Base-by-base conservation (phyloP, 768 basidiomycete genomes). In the Russula compacta region DNA sequence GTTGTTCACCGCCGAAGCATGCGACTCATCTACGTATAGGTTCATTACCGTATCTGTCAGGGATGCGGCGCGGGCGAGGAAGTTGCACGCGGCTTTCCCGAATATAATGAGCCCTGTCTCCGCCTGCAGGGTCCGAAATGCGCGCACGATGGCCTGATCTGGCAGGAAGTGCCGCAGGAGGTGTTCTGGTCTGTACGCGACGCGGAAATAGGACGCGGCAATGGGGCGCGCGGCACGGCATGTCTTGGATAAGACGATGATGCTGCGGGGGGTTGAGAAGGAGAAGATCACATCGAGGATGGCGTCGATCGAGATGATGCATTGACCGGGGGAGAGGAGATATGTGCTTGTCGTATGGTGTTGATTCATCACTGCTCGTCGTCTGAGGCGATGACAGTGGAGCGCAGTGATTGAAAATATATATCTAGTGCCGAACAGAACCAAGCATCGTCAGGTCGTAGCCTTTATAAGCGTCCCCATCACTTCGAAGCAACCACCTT, bases 311-410 rank as follows among this genome's bases (percentile, higher is more conserved):
- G 71, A 2, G 72, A 73, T n/a, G 78, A 76, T 32, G 82, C 87
- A 4, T 72, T 99, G 55, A 95, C 98, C 71, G 81, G 88, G 0
- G 81, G 95, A 55, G 43, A 32, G 55, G n/a, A 39, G 14, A 21
- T 40, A n/a, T 40, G 24, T 24, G n/a, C 17, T 48, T 40, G 47
- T n/a, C 12, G 36, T 6, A n/a, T 29, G 14, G 17, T 7, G 24
- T 5, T 19, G 15, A 15, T 15, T 43, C 57, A 58, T 58, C 21
- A 19, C 8, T 49, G 1, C 24, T 58, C 48, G 38, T 48, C 5
- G 21, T 47, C 38, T 24, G 15, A 12, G 17, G 40, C 17, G 40
- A 43, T 51, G 32, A n/a, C n/a, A n/a, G n/a, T n/a, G 24, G 42
- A 58, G 40, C 9, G 9, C n/a, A 21, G 24, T 17, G 17, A 40